phyloP scores from a whole-genome alignment of 2,329 filamentous ascomycete genomes.

The Fusarium sp. region DNA sequence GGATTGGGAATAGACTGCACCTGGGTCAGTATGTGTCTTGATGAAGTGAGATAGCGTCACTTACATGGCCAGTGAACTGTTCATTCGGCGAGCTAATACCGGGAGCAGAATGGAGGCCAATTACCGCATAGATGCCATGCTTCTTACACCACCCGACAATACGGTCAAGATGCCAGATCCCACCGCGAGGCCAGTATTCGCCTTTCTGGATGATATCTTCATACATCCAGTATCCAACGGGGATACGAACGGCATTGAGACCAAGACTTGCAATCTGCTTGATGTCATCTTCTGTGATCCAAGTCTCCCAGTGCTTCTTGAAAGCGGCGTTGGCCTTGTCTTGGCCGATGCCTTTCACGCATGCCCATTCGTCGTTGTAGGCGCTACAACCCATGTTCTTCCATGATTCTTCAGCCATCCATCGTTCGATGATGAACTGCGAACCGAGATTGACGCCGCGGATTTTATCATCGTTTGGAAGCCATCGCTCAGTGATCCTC shows the following conservation, averaged over 20 bases:
- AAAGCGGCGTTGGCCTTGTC: slow-evolving; percentile 39
- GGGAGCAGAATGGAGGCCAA: slow-evolving; percentile 43
- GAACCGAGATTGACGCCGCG: slow-evolving; percentile 46
- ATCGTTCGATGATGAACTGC: slow-evolving; percentile 46
- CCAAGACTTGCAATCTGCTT: slow-evolving; percentile 41
- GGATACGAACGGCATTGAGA: slow-evolving; percentile 44
- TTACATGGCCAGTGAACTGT: slow-evolving; percentile 45
- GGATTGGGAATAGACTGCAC: slow-evolving; percentile 38
- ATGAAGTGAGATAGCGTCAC: accelerated
- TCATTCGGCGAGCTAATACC: slow-evolving; percentile 39
- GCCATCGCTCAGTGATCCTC: slow-evolving; percentile 24
- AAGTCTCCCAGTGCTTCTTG: slow-evolving; percentile 43
- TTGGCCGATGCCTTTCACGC: slow-evolving; percentile 43
- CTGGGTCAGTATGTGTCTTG: accelerated
- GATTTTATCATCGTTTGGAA: slow-evolving; percentile 27
- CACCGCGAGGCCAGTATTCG: slow-evolving; percentile 41
- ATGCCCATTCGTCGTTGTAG: slow-evolving; percentile 44
- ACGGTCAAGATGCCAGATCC: slow-evolving; percentile 42
- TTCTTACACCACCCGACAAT: slow-evolving; percentile 45
- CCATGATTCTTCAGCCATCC: slow-evolving; percentile 43
- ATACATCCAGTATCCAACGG: slow-evolving; percentile 45
- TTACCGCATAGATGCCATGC: slow-evolving; percentile 40
- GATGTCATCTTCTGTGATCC: slow-evolving; percentile 41
- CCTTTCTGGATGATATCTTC: slow-evolving; percentile 39
- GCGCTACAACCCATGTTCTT: slow-evolving; percentile 42